These are phyloP conservation scores for Corymbia maculata DNA, from an alignment of 345 rosid genomes.

Conservation along the genomic window DNA sequence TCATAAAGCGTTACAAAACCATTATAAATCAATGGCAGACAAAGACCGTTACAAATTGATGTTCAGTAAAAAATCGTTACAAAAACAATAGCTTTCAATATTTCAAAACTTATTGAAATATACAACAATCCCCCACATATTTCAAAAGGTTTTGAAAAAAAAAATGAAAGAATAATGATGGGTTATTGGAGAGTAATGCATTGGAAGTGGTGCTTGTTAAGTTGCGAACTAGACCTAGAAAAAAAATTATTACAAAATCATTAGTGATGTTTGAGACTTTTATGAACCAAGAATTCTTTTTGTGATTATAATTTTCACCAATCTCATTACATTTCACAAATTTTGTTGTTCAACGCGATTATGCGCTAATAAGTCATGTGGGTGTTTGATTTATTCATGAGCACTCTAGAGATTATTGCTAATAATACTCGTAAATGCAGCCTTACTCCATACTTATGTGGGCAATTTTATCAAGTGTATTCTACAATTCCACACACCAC, in stretches of 20 bases:
- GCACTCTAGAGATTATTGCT: neutral
- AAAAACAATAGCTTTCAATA: neutral
- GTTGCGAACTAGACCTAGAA: neutral
- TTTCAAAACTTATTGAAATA: neutral
- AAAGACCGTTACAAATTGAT: neutral
- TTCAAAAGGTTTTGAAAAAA: neutral
- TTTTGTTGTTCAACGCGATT: accelerated
- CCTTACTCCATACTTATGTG: neutral
- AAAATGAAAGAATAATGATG: neutral
- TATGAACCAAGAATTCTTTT: neutral
- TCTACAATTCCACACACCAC: neutral
- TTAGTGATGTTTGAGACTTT: too few relatives aligned
- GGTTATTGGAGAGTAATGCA: neutral
- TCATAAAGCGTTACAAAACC: neutral
- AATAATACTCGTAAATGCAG: neutral
- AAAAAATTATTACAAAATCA: too few relatives aligned
- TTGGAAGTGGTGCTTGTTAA: neutral
- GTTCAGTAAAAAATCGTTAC: neutral
- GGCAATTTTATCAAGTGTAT: neutral
- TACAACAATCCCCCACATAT: neutral
- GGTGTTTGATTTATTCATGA: neutral
- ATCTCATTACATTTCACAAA: neutral
- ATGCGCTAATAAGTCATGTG: accelerated
- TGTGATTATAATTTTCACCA: neutral
- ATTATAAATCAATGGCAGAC: neutral